Conservation (phyloP, 2,329 filamentous ascomycete species). For the Pestalotiopsis sp. region DNA sequence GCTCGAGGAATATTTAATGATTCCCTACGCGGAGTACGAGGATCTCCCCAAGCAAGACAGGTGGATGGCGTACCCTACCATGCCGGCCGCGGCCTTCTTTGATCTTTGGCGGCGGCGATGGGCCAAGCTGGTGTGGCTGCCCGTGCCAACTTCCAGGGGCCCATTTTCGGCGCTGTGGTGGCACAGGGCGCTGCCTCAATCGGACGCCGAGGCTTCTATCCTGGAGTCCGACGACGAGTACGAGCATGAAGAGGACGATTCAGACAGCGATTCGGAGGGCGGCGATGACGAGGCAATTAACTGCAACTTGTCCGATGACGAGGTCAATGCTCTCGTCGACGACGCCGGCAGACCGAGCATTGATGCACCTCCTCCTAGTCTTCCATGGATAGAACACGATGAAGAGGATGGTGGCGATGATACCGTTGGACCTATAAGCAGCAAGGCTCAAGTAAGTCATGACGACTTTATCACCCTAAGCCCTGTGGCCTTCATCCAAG, state of each 20-base stretch:
- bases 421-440: background rate
- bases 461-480: background rate
- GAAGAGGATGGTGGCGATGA: background rate
- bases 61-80: background rate
- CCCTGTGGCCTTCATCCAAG: background rate
- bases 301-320: background rate
- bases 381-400: background rate
- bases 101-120: background rate
- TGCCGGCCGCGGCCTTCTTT: background rate
- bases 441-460: background rate
- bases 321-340: background rate
- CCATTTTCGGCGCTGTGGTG: background rate
- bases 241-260: background rate
- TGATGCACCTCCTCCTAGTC: background rate
- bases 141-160: background rate
- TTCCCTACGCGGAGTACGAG: background rate
- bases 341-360: background rate
- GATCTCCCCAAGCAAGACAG: background rate
- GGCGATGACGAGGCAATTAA: background rate
- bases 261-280: background rate
- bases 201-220: background rate
- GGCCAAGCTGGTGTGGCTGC: background rate
- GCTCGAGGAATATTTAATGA: background rate
- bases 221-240: background rate
- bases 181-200: conserved; percentile 1